Conservation (phyloP, 2,329 filamentous ascomycete species). For the Chaetoscypha palmicola region DNA sequence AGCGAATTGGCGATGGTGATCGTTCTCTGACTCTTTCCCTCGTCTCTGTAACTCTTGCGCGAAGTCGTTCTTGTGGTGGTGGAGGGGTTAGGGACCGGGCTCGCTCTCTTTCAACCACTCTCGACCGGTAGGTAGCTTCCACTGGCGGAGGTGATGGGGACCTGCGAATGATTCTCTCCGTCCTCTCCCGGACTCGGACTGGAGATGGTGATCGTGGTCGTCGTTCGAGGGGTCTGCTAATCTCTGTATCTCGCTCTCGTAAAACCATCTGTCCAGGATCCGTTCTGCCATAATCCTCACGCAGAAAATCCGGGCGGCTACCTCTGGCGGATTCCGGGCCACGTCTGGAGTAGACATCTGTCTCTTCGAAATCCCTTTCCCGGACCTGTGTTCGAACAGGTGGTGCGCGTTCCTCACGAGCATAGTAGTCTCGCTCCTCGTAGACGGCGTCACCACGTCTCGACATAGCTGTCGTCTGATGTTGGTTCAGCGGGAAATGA, state of each 20-base stretch:
- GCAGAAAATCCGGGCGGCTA: slow-evolving; percentile 27
- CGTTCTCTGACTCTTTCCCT: slow-evolving; percentile 25
- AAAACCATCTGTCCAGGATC: slow-evolving; percentile 26
- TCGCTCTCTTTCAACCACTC: slow-evolving; percentile 20
- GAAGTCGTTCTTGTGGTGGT: slow-evolving; percentile 24
- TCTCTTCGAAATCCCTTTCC: slow-evolving; percentile 27
- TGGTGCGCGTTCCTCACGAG: slow-evolving; percentile 17
- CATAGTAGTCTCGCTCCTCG: slow-evolving; percentile 27
- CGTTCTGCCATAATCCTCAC: slow-evolving; percentile 25
- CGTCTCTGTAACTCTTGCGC: slow-evolving; percentile 28
- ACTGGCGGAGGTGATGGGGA: slow-evolving; percentile 16
- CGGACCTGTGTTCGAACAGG: slow-evolving; percentile 20
- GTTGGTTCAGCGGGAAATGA: neutral
- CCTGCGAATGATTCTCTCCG: slow-evolving; percentile 23
- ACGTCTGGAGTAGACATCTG: slow-evolving; percentile 20
- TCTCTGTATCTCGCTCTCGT: slow-evolving; percentile 27
- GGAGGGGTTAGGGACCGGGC: slow-evolving; percentile 26
- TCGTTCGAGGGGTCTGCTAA: slow-evolving; percentile 23
- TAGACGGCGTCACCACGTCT: slow-evolving; percentile 17
- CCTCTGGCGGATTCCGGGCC: slow-evolving; percentile 22
- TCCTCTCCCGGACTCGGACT: slow-evolving; percentile 20
- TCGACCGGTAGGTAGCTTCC: slow-evolving; percentile 15
- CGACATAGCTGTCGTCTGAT: slow-evolving; percentile 14
- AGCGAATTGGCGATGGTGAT: slow-evolving; percentile 24
- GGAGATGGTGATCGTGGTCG: slow-evolving; percentile 28